Base-by-base conservation (phyloP, 768 basidiomycete genomes). In the Hydnomerulius pinastri region DNA sequence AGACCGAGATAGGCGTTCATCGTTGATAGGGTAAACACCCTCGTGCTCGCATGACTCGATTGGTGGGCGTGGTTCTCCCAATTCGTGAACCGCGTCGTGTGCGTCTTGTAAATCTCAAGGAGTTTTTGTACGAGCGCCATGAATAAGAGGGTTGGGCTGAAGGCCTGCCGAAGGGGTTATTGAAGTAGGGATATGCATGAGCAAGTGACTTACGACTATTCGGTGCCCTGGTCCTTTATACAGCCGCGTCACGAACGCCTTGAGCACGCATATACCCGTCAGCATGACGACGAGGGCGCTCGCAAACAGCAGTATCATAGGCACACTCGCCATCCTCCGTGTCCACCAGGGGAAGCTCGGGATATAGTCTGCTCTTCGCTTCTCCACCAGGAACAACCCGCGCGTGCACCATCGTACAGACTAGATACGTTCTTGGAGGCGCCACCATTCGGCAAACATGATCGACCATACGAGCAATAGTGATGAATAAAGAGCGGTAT, bases 1-100 rank as follows among this genome's bases (percentile, higher is more conserved):
- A 99, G 80, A 33, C 90, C 88, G 43, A 94, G 83, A 65, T 95
- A 98, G 0, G 97, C 89, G 17, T 95, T 92, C 62, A 98, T 81
- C 0, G 89, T 85, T 27, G 87, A 87, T 46, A 98, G 78, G 1
- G 87, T 83, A 64, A 98, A 99, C 3, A 90, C 88, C 69, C 98
- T 99, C 64, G 89, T 74, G 13, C 83, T 80, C 50, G 83, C 81
- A 64, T 92, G 83, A 2, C 82, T 81, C 2, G 86, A 86, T 55
- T 87, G 81, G 57, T 90, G 90, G 1, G 81, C 76, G 64, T 98
- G 94, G 63, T 97, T 95, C 72, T 99, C 96, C 90, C 92, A 95
- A 37, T 78, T 70, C 0, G 94, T 93, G 46, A 98, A 76, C 15
- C 76, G 71, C 43, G 72, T 73, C 1, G 92, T 90, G 42, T 85